Base-by-base conservation (phyloP, 2,329 filamentous ascomycete species). In the Phymatotrichopsis omnivora region DNA sequence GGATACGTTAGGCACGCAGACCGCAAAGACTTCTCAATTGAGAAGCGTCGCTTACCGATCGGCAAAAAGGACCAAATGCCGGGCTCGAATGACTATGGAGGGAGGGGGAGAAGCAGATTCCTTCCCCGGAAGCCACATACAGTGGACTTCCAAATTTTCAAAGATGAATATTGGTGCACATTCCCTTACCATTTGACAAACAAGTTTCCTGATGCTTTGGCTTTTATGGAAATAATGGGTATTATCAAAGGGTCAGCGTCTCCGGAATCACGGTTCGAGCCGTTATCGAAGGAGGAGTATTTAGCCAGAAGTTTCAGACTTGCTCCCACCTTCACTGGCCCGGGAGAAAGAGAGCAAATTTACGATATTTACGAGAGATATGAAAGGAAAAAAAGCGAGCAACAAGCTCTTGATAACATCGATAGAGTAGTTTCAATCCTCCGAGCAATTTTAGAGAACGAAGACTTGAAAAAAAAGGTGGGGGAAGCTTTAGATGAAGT, bases 201-300 rank as follows among this genome's bases (percentile, higher is more conserved):
- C 36, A 10, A 42, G 45, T 5, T 49, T 59, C 7, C 51, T 58
- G 12, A 34, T 2, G 55, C 56, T 16, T 53, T 61, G 6, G 56
- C 61, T 1, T 62, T 62, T 28, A 51, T 59, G 1, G 60, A 62
- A 34, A 62, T 62, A 10, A 60, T 62, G 58, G 60, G 60, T 7
- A 53, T 61, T 2, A 60, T 62, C 8, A 61, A 62, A 42, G 60
- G 60, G 3, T 58, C 56, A 0, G 35, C 43, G 10, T 45, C 45
- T 2, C 53, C 53, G 5, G 38, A 43, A 7, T 47, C 53, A 5
- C 37, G 32, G 5, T 23, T 61, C 7, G 33, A 24, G 17, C 36
- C 56, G 2, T 45, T 62, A 7, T 40, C 45, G 5, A 29, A 35
- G 11, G 41, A 45, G 4, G 41, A 48, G 14, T 48, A 48, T 24